phyloP scores from a whole-genome alignment of 1,139 yeast genomes.

The Nakaseomyces kungkrabaensis region DNA sequence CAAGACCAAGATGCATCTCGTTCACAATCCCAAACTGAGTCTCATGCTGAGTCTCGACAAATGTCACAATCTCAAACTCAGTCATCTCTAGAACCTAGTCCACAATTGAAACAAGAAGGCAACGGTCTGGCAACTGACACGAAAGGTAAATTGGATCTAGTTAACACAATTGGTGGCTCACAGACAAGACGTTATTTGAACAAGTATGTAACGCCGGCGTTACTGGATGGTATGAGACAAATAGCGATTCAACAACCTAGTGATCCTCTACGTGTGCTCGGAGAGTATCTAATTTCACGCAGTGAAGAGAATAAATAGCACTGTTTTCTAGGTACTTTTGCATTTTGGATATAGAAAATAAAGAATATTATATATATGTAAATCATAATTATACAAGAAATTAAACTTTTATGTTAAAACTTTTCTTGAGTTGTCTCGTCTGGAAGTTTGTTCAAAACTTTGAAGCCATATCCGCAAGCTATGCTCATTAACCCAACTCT shows the following conservation, averaged over 20 bases:
- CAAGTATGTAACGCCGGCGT: slow-evolving; percentile 53
- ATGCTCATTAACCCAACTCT: slow-evolving; percentile 72
- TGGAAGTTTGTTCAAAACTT: slow-evolving; percentile 45
- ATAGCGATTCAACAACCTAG: slow-evolving; percentile 50
- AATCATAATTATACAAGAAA: background rate
- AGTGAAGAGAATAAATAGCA: slow-evolving; percentile 30
- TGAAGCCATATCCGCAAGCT: slow-evolving; percentile 77
- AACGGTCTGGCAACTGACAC: background rate
- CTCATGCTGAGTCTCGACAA: background rate
- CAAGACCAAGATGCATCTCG: no score
- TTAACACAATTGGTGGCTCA: slow-evolving; percentile 71
- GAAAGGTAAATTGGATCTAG: slow-evolving; percentile 14
- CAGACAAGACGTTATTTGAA: slow-evolving; percentile 72
- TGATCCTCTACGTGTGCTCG: slow-evolving; percentile 61
- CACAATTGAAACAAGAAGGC: background rate
- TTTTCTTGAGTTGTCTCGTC: slow-evolving; percentile 35
- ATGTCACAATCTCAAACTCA: background rate
- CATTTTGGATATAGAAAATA: slow-evolving; percentile 1
- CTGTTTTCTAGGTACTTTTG: background rate
- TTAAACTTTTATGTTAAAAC: slow-evolving; percentile 14
- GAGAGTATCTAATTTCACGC: slow-evolving; percentile 53
- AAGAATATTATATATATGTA: background rate
- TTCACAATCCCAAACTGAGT: no score
- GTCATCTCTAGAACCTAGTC: background rate
- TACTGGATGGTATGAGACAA: slow-evolving; percentile 60